Conservation (phyloP, 2,329 filamentous ascomycete genomes). For the Microsporum canis region DNA sequence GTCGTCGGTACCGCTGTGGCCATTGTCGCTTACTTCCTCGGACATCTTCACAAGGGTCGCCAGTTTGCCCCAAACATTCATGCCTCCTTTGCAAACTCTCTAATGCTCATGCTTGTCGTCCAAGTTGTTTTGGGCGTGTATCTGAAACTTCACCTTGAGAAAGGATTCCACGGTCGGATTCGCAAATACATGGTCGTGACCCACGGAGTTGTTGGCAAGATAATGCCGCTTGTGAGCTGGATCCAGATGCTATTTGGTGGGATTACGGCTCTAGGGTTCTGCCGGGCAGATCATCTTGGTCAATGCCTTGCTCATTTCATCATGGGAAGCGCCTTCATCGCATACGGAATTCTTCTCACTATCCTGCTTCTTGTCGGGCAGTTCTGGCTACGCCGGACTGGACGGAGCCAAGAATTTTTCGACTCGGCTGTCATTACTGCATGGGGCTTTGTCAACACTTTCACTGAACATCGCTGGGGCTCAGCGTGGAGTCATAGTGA, state of each 20-base stretch:
- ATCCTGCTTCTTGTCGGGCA: constrained; percentile 83
- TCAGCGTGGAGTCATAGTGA: constrained; percentile 82
- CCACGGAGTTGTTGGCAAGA: constrained; percentile 75
- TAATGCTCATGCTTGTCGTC: constrained; percentile 66
- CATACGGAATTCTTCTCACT: constrained; percentile 77
- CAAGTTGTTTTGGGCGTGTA: constrained; percentile 78
- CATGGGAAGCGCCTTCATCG: constrained; percentile 95
- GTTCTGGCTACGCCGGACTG: constrained; percentile 67
- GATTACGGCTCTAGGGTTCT: constrained; percentile 85
- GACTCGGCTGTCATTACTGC: constrained; percentile 81
- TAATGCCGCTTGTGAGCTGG: constrained; percentile 79
- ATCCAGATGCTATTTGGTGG: constrained; percentile 92
- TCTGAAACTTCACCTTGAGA: constrained; percentile 77
- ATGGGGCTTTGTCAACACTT: constrained; percentile 96
- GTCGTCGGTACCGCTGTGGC: constrained; percentile 62
- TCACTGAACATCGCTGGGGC: constrained; percentile 95
- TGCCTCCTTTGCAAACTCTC: constrained; percentile 61
- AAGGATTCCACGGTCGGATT: constrained; percentile 68
- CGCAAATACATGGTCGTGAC: constrained; percentile 57
- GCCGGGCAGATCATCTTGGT: constrained; percentile 76
- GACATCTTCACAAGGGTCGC: constrained; percentile 79
- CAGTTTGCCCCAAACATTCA: constrained; percentile 77
- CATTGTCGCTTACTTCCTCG: constrained; percentile 77
- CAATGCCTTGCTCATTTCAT: constrained; percentile 97
- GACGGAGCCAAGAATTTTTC: constrained; percentile 91